Percentiles rank a stretch among this genome's conserved stretches.
phyloP scores from a whole-genome alignment of 2,329 filamentous ascomycete genomes.

The Talaromyces islandicus region DNA sequence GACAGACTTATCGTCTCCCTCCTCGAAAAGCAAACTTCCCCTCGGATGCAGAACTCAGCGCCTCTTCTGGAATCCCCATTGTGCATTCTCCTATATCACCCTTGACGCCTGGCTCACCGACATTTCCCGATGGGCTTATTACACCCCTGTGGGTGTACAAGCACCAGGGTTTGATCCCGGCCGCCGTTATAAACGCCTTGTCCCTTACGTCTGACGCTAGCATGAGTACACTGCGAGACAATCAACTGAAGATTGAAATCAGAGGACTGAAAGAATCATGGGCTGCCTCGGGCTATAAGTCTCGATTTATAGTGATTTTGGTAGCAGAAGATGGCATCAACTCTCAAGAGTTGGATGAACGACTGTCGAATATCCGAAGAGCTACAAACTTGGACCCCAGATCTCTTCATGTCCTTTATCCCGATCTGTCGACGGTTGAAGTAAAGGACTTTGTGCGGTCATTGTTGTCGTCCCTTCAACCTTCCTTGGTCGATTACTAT shows the following conservation, averaged over 20 bases:
- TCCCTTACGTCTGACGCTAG: slow-evolving; percentile 65
- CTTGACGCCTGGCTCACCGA: slow-evolving; percentile 70
- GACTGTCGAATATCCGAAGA: slow-evolving; percentile 71
- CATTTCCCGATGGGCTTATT: slow-evolving; percentile 87
- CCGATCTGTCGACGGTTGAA: slow-evolving; percentile 64
- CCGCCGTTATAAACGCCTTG: slow-evolving; percentile 76
- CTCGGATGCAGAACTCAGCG: slow-evolving; percentile 43
- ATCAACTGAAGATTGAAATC: slow-evolving; percentile 81
- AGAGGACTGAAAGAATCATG: slow-evolving; percentile 67
- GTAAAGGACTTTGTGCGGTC: slow-evolving; percentile 67
- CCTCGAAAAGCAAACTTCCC: slow-evolving; percentile 58
- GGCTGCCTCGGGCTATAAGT: slow-evolving; percentile 58
- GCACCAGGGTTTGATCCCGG: slow-evolving; percentile 78
- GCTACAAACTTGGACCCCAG: slow-evolving; percentile 77
- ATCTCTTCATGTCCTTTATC: slow-evolving; percentile 76
- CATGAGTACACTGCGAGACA: slow-evolving; percentile 74
- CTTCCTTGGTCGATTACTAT: slow-evolving; percentile 80
- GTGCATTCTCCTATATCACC: slow-evolving; percentile 90
- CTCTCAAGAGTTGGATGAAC: slow-evolving; percentile 61
- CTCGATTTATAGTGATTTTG: slow-evolving; percentile 69
- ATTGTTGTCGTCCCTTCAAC: slow-evolving; percentile 67
- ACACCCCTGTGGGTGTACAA: slow-evolving; percentile 79
- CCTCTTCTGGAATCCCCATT: slow-evolving; percentile 40
- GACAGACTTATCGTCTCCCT: slow-evolving; percentile 50
- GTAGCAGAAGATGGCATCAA: slow-evolving; percentile 65